These are phyloP conservation scores for Lenwebbia sp. DNA, from an alignment of 345 rosid species.

Conservation along the genomic window DNA sequence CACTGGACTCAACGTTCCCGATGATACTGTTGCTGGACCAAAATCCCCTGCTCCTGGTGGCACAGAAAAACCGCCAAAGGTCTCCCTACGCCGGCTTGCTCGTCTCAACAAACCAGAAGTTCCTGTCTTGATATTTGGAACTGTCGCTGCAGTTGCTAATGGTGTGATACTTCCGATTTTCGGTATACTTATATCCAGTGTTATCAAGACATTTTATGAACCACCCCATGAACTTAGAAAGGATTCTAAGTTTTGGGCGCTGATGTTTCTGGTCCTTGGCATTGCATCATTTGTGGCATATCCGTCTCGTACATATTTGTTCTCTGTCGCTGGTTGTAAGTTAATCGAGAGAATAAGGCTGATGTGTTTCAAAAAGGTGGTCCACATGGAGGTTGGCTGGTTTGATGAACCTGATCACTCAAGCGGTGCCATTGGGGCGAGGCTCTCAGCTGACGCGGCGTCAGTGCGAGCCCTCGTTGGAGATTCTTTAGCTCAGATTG, in stretches of 20 bases:
- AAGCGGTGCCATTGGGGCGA: constrained; percentile 75
- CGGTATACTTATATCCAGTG: constrained; percentile 45
- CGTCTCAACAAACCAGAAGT: constrained; percentile 79
- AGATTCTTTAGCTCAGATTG: constrained; percentile 53
- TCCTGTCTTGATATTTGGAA: constrained; percentile 49
- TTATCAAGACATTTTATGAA: constrained; percentile 43
- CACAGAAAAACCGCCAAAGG: constrained; percentile 15
- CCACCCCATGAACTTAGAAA: constrained; percentile 44
- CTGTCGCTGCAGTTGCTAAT: constrained; percentile 38
- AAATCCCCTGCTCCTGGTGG: not conserved
- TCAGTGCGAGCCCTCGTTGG: constrained; percentile 67
- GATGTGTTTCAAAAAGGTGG: constrained; percentile 71
- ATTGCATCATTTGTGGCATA: constrained; percentile 36
- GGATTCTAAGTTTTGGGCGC: constrained; percentile 61
- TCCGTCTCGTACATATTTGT: constrained; percentile 47
- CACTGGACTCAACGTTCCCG: constrained; percentile 24
- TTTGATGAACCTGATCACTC: constrained; percentile 74
- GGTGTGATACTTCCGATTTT: constrained; percentile 59
- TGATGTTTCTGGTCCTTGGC: constrained; percentile 55
- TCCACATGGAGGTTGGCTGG: constrained; percentile 85
- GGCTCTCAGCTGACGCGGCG: constrained; percentile 84
- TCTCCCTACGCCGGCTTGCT: constrained; percentile 51
- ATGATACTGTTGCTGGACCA: not conserved
- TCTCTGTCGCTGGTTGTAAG: constrained; percentile 62
- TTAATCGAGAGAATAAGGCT: constrained; percentile 54